A percentile compares a stretch with the other conserved stretches of the same genome.
Conservation (phyloP, 2,329 filamentous ascomycete genomes). For the Akanthomyces dipterigenus region DNA sequence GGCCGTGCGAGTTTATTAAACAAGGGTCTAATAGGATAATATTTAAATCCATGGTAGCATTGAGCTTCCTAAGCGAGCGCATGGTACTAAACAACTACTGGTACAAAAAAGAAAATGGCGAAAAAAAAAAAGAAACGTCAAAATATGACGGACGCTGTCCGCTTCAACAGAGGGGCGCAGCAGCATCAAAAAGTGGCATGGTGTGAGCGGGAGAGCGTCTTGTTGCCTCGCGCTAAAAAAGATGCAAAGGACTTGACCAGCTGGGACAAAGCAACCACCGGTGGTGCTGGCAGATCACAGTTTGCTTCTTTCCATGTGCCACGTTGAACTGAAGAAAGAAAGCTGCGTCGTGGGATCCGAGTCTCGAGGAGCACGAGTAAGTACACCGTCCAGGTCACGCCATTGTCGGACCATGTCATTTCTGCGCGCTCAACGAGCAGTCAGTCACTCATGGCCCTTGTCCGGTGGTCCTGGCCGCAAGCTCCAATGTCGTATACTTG, state of each 20-base stretch:
- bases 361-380: too few species aligned
- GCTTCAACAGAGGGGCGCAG: not conserved
- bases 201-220: not conserved
- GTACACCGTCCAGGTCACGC: too few species aligned
- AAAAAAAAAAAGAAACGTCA: not conserved
- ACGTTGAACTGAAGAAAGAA: constrained; percentile 5
- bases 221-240: constrained; percentile 7
- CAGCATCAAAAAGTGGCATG: not conserved
- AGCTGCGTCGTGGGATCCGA: not conserved
- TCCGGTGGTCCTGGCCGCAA: not conserved
- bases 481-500: not conserved
- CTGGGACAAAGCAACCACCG: not conserved
- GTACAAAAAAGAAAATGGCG: not conserved
- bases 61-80: not conserved
- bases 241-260: too few species aligned
- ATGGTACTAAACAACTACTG: not conserved
- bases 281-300: not conserved
- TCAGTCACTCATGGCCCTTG: too few species aligned
- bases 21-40: too few species aligned
- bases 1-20: too few species aligned
- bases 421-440: too few species aligned
- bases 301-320: not conserved
- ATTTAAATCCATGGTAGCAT: not conserved
- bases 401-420: too few species aligned
- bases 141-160: not conserved